phyloP scores from a whole-genome alignment of 2,329 filamentous ascomycete species.

The Lachnellula cervina region DNA sequence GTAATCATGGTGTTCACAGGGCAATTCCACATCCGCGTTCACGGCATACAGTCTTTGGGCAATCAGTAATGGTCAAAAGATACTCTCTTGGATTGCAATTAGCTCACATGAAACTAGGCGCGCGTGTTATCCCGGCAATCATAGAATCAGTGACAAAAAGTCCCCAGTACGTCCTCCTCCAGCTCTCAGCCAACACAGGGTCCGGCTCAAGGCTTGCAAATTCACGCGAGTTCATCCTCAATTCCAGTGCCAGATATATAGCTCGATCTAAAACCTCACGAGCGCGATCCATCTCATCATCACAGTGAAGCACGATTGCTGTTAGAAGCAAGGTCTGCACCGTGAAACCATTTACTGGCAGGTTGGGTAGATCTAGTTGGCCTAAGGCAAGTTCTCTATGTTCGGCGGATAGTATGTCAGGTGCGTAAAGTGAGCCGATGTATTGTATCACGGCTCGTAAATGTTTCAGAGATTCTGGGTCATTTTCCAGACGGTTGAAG shows the following conservation, averaged over 20 bases:
- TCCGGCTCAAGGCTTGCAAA: conserved; percentile 43
- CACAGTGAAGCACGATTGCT: conserved; percentile 36
- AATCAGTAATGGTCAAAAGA: conserved; percentile 38
- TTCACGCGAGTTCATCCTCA: conserved; percentile 53
- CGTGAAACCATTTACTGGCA: conserved; percentile 29
- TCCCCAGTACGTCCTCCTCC: conserved; percentile 39
- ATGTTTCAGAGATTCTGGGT: conserved; percentile 31
- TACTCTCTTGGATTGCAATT: neutral
- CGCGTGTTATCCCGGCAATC: conserved; percentile 18
- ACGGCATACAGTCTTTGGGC: conserved; percentile 23
- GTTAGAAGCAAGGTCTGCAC: conserved; percentile 36
- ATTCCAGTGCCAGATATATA: conserved; percentile 51
- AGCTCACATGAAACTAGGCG: conserved; percentile 23
- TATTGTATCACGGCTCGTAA: conserved; percentile 33
- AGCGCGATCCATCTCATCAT: conserved; percentile 24
- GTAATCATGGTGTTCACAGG: conserved; percentile 39
- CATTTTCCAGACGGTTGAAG: conserved; percentile 28
- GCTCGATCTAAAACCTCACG: conserved; percentile 41
- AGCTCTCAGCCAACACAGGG: conserved; percentile 37
- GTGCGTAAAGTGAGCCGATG: conserved; percentile 36
- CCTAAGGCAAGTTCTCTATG: conserved; percentile 28
- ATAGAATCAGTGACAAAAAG: conserved; percentile 31
- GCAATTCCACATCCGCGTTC: conserved; percentile 34
- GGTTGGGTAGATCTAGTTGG: conserved; percentile 24
- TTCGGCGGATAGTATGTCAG: conserved; percentile 29